phyloP scores from a whole-genome alignment of 192 early-diverging fungal species.

The Coemansia sp. region DNA sequence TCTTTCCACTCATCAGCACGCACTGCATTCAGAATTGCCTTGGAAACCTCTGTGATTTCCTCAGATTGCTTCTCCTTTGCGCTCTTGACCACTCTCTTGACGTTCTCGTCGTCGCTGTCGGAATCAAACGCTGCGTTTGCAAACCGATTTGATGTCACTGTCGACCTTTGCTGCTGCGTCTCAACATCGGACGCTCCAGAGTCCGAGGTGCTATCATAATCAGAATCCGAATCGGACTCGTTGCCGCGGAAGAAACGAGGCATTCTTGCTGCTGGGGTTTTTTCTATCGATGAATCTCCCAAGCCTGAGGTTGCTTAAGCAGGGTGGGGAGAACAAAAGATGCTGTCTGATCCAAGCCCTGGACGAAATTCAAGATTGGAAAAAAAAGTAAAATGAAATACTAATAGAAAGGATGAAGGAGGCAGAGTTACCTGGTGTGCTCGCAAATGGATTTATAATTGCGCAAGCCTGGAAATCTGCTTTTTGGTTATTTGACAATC shows the following conservation, averaged over 20 bases:
- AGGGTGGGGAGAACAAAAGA: background rate
- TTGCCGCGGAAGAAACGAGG: conserved; percentile 87
- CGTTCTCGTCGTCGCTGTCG: conserved; percentile 66
- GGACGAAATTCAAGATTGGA: background rate
- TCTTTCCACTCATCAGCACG: conserved; percentile 89
- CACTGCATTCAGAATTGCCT: conserved; percentile 67
- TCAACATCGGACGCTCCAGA: conserved; percentile 64
- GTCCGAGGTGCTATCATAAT: conserved; percentile 63
- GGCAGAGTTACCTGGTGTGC: background rate
- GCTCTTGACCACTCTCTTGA: conserved; percentile 74
- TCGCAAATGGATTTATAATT: background rate
- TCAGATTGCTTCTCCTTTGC: conserved; percentile 81
- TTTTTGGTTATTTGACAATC: background rate
- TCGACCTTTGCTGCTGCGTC: conserved; percentile 43
- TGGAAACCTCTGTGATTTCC: conserved; percentile 70
- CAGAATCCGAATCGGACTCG: conserved; percentile 62
- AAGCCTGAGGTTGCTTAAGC: conserved; percentile 1
- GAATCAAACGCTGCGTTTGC: conserved; percentile 54
- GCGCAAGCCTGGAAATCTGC: background rate
- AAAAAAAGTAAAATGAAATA: background rate
- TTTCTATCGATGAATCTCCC: conserved; percentile 2
- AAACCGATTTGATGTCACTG: conserved; percentile 39
- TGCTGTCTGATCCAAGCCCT: background rate
- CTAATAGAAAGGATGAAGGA: background rate
- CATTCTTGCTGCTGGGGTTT: conserved; percentile 53